A percentile compares a stretch with the other conserved stretches of the same genome.
Conservation (phyloP, 2,329 filamentous ascomycete species). For the Aspergillus carbonarius region DNA sequence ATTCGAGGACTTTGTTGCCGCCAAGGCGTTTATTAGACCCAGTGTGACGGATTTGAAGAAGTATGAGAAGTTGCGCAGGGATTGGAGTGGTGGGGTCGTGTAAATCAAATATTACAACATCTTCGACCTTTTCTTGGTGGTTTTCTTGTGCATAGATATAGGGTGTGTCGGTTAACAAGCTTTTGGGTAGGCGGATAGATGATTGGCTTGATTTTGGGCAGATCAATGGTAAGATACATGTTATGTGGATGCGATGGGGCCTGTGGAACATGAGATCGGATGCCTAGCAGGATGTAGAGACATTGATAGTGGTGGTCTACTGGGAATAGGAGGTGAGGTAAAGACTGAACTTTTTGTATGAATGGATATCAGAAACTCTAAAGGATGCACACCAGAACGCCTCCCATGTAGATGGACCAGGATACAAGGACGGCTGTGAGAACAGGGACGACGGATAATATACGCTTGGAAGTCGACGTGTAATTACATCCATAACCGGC, state of each 20-base stretch:
- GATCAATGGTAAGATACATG: too few relatives aligned
- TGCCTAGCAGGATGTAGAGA: too few relatives aligned
- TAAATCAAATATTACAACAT: constrained; percentile 15
- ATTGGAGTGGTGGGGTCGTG: constrained; percentile 45
- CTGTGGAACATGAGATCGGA: too few relatives aligned
- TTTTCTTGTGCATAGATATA: not conserved
- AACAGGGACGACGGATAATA: constrained; percentile 23
- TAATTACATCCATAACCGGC: constrained; percentile 76
- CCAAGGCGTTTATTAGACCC: constrained; percentile 41
- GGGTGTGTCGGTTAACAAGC: too few relatives aligned
- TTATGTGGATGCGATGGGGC: too few relatives aligned
- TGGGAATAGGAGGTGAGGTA: constrained; percentile 8
- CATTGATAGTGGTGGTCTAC: too few relatives aligned
- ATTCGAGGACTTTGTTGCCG: constrained; percentile 43
- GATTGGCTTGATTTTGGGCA: too few relatives aligned
- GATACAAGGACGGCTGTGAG: constrained; percentile 10
- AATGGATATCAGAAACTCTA: constrained; percentile 26
- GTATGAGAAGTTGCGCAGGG: constrained; percentile 56
- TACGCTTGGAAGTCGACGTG: constrained; percentile 19
- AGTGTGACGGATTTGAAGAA: constrained; percentile 59
- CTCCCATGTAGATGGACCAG: constrained; percentile 21
- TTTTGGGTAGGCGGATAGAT: too few relatives aligned
- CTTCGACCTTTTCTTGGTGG: not conserved
- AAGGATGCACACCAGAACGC: constrained; percentile 26
- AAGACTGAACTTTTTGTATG: constrained; percentile 26